A percentile compares a stretch with the other conserved stretches of the same genome.
phyloP scores from a whole-genome alignment of 805 yeast species.

The Starmerella floris region DNA sequence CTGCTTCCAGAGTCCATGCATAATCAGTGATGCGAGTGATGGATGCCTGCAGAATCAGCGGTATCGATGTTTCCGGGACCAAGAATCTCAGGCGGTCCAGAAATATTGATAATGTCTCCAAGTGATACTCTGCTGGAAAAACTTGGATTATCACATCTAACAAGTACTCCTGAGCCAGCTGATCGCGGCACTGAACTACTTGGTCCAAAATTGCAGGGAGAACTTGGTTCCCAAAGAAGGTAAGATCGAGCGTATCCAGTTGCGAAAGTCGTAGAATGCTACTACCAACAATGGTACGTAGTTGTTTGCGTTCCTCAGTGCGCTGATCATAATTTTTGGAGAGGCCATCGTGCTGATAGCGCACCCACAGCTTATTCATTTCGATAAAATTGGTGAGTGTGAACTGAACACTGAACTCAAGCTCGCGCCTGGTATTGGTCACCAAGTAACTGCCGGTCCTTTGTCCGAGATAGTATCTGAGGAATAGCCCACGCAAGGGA shows the following conservation, averaged over 20 bases:
- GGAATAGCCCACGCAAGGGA: constrained; percentile 81
- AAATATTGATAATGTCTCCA: constrained; percentile 54
- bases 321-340: constrained; percentile 66
- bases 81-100: constrained; percentile 53
- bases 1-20: constrained; percentile 8
- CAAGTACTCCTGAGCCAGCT: constrained; percentile 81
- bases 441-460: constrained; percentile 59
- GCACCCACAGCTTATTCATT: constrained; percentile 96
- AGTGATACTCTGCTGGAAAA: constrained; percentile 85
- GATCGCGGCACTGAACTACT: constrained; percentile 81
- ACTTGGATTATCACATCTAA: constrained; percentile 86
- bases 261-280: constrained; percentile 82
- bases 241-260: constrained; percentile 51
- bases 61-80: constrained; percentile 56
- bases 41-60: constrained; percentile 53
- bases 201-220: constrained; percentile 79
- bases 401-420: constrained; percentile 62
- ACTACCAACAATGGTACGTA: constrained; percentile 84
- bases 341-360: constrained; percentile 92
- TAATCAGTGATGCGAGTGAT: constrained; percentile 39
- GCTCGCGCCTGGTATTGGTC: constrained; percentile 19
- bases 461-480: constrained; percentile 80
- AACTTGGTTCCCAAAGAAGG: constrained; percentile 35
- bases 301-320: constrained; percentile 66
- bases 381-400: constrained; percentile 80